A percentile compares a stretch with the other conserved stretches of the same genome.
Conservation (phyloP, 371 early-diverging fungal species). For the Circinella umbellata region DNA sequence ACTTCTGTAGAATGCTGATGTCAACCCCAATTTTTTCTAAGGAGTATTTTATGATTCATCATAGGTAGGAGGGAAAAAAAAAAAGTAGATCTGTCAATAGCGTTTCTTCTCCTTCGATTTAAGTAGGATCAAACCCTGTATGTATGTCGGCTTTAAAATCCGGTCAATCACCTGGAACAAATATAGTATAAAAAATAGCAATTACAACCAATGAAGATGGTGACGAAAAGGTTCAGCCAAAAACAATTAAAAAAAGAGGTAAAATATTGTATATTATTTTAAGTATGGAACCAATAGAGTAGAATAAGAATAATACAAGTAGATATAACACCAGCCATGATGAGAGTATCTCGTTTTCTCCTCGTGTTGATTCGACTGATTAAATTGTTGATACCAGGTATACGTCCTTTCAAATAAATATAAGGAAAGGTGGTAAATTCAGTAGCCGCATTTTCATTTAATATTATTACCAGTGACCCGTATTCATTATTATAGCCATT, state of each 20-base stretch:
- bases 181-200: no score
- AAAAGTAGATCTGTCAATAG: neutral
- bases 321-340: conserved; percentile 68
- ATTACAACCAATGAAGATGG: no score
- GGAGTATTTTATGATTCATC: neutral
- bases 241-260: no score
- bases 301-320: conserved; percentile 62
- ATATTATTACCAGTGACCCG: neutral
- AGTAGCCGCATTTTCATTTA: neutral
- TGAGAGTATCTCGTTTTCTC: conserved; percentile 64
- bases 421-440: neutral
- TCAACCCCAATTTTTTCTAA: neutral
- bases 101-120: neutral
- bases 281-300: conserved; percentile 51
- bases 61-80: no score
- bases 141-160: conserved; percentile 3
- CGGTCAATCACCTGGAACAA: neutral
- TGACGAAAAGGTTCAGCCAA: no score
- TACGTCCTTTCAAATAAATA: conserved; percentile 35
- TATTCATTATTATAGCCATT: no score
- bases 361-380: conserved; percentile 66
- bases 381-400: conserved; percentile 69
- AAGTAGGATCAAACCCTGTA: neutral
- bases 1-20: neutral
- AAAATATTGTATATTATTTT: conserved; percentile 12